Base-by-base conservation (phyloP, 2,329 filamentous ascomycete genomes). In the Thielaviopsis populi region DNA sequence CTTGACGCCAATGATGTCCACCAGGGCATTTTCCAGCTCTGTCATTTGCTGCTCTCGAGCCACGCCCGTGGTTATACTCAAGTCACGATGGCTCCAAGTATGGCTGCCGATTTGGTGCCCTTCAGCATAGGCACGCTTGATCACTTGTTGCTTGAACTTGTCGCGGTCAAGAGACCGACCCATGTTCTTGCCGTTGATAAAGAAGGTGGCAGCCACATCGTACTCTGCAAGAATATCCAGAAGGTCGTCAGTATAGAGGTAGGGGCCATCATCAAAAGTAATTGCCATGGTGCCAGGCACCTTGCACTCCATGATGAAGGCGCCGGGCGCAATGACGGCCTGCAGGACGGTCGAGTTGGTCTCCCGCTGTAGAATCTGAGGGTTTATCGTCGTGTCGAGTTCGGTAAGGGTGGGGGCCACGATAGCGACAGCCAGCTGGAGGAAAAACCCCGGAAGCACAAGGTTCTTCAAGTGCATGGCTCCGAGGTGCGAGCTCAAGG, bases 81-180 rank as follows among this genome's bases (percentile, higher is more conserved):
- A 71, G 65, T 79, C 72, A 27, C 72, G 72, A 68, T 80, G 78
- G 11, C 75, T 74, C 76, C 75, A 79, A 70, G 76, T 78, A 68
- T 77, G 83, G 15, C 77, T 80, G 65, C 79, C 83, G 66, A 86
- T 74, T 70, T 86, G 83, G 71, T 86, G 83, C 11, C 81, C 81
- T 5, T 80, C 77, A 48, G 70, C 67, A 65, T 77, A 67, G 76
- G 82, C 82, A 66, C 79, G 78, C 48, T 69, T 68, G 59, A 76
- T 71, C 15, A 71, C 69, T 61, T 61, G 48, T 24, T 50, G 59
- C 40, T 61, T 22, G 24, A 42, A 24, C 37, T 50, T 24, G 42
- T 64, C 61, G 22, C 59, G 60, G 40, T 66, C 58, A 19, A 75
- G 68, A 53, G 63, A 59, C n/a, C 33, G 41, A 41, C 72, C 74